Evolutionary conservation across 2,329 filamentous ascomycete species (phyloP).

Genomic region (Bipolaris gigantea): DNA sequence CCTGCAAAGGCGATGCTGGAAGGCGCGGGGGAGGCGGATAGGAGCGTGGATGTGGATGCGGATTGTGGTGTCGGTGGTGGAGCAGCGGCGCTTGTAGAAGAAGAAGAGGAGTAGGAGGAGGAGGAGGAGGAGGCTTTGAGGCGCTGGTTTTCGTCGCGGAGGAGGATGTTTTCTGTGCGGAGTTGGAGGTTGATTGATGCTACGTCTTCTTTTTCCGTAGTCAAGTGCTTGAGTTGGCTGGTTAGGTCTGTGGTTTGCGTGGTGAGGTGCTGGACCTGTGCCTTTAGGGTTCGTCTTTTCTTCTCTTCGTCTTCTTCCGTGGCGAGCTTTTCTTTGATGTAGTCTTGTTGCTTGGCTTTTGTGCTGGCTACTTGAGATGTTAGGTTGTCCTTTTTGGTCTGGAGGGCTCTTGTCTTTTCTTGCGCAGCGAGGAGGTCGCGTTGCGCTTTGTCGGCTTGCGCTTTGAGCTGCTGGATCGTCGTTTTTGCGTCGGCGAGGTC

Average conservation of each 20-base stretch:
- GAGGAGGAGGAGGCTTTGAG: not conserved
- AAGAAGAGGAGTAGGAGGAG: too few relatives aligned
- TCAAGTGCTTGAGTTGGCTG: too few relatives aligned
- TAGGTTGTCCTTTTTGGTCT: not conserved
- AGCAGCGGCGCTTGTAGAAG: not conserved
- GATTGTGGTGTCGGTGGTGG: not conserved
- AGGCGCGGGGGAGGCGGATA: not conserved
- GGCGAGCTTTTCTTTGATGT: too few relatives aligned
- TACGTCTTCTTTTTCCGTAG: too few relatives aligned
- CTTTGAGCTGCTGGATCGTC: not conserved
- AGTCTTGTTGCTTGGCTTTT: too few relatives aligned
- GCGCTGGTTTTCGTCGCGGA: not conserved
- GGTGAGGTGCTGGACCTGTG: too few relatives aligned
- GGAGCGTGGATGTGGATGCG: not conserved
- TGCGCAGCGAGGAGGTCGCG: not conserved
- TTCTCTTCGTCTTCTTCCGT: too few relatives aligned
- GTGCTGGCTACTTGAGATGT: too few relatives aligned
- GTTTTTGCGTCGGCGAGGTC: not conserved
- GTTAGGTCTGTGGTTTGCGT: too few relatives aligned
- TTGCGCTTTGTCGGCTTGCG: not conserved
- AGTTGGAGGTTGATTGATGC: too few relatives aligned
- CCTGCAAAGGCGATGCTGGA: not conserved
- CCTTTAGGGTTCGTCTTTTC: too few relatives aligned
- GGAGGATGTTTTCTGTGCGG: too few relatives aligned
- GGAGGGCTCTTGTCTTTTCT: not conserved